phyloP scores from a whole-genome alignment of 2,329 filamentous ascomycete genomes.

The Ceratocystis smalleyi region DNA sequence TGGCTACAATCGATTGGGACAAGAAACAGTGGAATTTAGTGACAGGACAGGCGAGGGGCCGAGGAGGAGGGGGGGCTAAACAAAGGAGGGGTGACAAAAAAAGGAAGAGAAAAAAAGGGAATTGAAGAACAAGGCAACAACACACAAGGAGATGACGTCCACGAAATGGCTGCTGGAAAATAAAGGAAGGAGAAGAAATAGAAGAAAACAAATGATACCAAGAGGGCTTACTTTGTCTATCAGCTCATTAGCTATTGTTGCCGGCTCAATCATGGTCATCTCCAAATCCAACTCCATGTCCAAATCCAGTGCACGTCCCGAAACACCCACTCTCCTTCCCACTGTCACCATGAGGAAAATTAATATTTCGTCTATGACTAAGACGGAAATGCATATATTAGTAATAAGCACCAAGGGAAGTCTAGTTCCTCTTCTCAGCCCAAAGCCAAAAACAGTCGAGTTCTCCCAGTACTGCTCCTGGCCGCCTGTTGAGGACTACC shows the following conservation, averaged over 20 bases:
- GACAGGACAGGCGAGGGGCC: background rate
- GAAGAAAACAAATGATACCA: background rate
- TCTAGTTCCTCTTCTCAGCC: background rate
- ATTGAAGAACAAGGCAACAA: background rate
- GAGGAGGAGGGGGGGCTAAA: background rate
- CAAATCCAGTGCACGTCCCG: constrained; percentile 1
- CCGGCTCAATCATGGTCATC: background rate
- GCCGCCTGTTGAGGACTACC: no score
- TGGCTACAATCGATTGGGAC: background rate
- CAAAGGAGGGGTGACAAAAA: background rate
- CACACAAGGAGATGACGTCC: background rate
- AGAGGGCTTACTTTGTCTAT: background rate
- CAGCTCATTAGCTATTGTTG: constrained; percentile 1
- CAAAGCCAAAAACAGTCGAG: background rate
- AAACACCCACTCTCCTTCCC: background rate
- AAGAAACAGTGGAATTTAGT: background rate
- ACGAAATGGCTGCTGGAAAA: background rate
- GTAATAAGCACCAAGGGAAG: no score
- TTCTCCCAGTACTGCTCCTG: background rate
- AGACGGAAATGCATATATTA: background rate
- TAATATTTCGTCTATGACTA: background rate
- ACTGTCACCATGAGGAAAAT: no score
- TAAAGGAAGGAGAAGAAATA: background rate
- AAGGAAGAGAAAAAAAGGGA: background rate
- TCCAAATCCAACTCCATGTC: background rate